These are phyloP conservation scores for Oropetium thomaeum DNA, from an alignment of 176 grass and related monocot species.

Conservation along the genomic window DNA sequence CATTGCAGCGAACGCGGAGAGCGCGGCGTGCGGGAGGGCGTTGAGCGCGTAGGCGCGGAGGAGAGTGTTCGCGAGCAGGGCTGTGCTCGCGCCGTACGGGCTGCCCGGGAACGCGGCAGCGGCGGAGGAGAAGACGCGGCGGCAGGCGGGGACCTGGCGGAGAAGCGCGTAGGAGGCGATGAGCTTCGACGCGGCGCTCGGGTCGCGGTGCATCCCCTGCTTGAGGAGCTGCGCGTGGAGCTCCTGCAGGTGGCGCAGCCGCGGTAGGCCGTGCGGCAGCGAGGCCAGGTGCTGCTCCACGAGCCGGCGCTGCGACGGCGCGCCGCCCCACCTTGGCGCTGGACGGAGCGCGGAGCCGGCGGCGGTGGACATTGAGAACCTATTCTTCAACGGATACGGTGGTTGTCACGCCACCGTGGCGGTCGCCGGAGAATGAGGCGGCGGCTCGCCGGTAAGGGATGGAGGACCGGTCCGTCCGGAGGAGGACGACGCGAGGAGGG, in stretches of 20 bases:
- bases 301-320: constrained; percentile 52
- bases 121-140: constrained; percentile 39
- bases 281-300: constrained; percentile 59
- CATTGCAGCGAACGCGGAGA: constrained; percentile 49
- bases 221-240: constrained; percentile 70
- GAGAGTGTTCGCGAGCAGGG: constrained; percentile 55
- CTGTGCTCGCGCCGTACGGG: not conserved
- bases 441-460: not conserved
- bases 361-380: not conserved
- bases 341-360: constrained; percentile 16
- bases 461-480: no score
- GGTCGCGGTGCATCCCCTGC: constrained; percentile 47
- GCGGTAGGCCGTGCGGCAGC: constrained; percentile 47
- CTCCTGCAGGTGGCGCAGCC: constrained; percentile 41
- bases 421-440: constrained; percentile 10
- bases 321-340: constrained; percentile 43
- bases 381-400: not conserved
- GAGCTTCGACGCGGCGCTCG: constrained; percentile 48
- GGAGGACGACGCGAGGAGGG: not conserved
- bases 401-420: not conserved
- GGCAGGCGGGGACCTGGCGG: constrained; percentile 38
- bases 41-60: constrained; percentile 62
- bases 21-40: constrained; percentile 35
- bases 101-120: constrained; percentile 20
- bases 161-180: constrained; percentile 62